Evolutionary conservation across 768 basidiomycete species (phyloP).

Genomic region (Cyclocybe cylindracea): DNA sequence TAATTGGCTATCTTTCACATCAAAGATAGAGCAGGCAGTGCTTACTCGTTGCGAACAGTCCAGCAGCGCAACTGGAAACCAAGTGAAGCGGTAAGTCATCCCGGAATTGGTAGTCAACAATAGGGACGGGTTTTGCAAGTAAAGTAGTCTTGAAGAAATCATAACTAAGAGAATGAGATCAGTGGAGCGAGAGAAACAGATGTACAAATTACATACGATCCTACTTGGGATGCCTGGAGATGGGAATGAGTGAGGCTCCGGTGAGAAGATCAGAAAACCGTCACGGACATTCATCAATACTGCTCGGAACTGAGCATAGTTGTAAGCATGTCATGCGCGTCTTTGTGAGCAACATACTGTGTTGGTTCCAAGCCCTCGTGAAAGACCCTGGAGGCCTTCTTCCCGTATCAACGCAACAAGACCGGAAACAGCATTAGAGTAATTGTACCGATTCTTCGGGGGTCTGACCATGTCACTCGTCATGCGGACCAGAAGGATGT

Average conservation of each 20-base stretch:
- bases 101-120: conserved; percentile 59
- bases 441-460: conserved; percentile 72
- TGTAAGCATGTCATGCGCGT: conserved; percentile 4
- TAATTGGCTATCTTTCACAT: conserved; percentile 7
- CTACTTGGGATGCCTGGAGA: conserved; percentile 75
- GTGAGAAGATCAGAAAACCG: conserved; percentile 5
- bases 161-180: conserved; percentile 47
- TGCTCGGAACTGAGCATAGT: conserved; percentile 42
- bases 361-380: conserved; percentile 79
- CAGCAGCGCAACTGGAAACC: conserved; percentile 66
- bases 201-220: conserved; percentile 59
- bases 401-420: conserved; percentile 62
- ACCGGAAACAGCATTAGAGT: conserved; percentile 78
- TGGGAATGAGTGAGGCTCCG: background rate
- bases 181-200: background rate
- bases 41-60: conserved; percentile 78
- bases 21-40: conserved; percentile 7
- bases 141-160: conserved; percentile 72
- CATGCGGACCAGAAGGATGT: conserved; percentile 83
- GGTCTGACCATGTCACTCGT: conserved; percentile 82
- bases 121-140: conserved; percentile 50
- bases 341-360: conserved; percentile 43
- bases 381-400: conserved; percentile 71
- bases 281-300: conserved; percentile 72
- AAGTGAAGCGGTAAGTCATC: conserved; percentile 72